phyloP scores from a whole-genome alignment of 495 filamentous ascomycete genomes.

The Tuber calosporum region DNA sequence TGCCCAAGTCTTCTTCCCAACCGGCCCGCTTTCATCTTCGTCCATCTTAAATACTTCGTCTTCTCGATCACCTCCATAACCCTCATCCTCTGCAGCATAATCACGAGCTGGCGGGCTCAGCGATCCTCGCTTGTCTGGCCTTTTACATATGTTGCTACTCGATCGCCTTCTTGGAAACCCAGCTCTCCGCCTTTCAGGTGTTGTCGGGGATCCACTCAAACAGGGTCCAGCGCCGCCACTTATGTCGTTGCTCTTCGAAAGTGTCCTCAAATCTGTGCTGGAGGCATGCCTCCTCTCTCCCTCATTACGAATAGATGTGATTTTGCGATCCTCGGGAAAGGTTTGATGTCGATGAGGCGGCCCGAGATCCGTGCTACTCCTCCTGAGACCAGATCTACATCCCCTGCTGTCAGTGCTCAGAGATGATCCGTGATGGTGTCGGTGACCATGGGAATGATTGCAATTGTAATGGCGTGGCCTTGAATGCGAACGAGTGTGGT shows the following conservation, averaged over 20 bases:
- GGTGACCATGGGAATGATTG: constrained; percentile 49
- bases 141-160: constrained; percentile 29
- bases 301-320: constrained; percentile 31
- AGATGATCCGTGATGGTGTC: constrained; percentile 41
- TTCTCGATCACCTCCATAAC: constrained; percentile 70
- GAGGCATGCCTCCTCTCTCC: constrained; percentile 32
- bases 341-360: constrained; percentile 17
- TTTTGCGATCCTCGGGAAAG: constrained; percentile 29
- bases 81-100: constrained; percentile 53
- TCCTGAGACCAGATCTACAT: constrained; percentile 19
- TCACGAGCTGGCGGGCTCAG: constrained; percentile 20
- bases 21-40: constrained; percentile 32
- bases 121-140: constrained; percentile 18
- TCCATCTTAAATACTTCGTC: constrained; percentile 72
- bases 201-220: constrained; percentile 15
- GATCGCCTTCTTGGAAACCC: constrained; percentile 30
- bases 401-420: background rate
- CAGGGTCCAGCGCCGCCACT: constrained; percentile 3
- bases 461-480: constrained; percentile 56
- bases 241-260: constrained; percentile 18
- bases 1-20: constrained; percentile 38
- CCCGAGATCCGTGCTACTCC: constrained; percentile 35
- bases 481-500: constrained; percentile 50
- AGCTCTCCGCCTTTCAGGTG: constrained; percentile 1
- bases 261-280: constrained; percentile 29